These are phyloP conservation scores for Laetiporus sulphureus DNA, from an alignment of 1,284 basidiomycete genomes.

Conservation along the genomic window DNA sequence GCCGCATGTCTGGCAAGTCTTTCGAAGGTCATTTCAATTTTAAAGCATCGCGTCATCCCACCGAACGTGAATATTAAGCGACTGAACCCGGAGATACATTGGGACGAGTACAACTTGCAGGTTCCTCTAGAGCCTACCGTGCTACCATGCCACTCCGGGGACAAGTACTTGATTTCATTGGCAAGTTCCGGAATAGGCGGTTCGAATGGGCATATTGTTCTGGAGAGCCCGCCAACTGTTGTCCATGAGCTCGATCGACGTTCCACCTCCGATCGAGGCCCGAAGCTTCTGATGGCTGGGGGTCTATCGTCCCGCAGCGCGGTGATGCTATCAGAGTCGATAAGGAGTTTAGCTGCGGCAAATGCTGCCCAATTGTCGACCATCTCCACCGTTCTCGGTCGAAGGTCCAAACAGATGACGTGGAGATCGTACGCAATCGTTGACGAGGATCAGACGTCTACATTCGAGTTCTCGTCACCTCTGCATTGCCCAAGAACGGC, in stretches of 20 bases:
- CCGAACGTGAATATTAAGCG: conserved; percentile 32
- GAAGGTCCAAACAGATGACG: conserved; percentile 27
- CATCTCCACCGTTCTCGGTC: conserved; percentile 13
- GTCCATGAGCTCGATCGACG: too few relatives aligned
- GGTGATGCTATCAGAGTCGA: conserved; percentile 8
- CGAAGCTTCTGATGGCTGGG: conserved; percentile 28
- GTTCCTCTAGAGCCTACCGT: conserved; percentile 17
- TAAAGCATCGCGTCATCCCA: conserved; percentile 30
- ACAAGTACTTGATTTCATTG: conserved; percentile 28
- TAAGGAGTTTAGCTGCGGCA: conserved; percentile 23
- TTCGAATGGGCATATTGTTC: conserved; percentile 32
- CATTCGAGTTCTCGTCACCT: conserved; percentile 18
- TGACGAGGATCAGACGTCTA: not conserved
- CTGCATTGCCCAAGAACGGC: conserved; percentile 17
- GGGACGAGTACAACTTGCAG: conserved; percentile 26
- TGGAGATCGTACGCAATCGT: conserved; percentile 25
- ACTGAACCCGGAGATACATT: conserved; percentile 33
- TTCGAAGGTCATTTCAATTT: conserved; percentile 34
- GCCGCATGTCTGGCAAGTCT: conserved; percentile 37
- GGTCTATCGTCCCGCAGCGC: conserved; percentile 29
- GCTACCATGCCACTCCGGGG: conserved; percentile 23
- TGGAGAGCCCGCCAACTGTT: conserved; percentile 30
- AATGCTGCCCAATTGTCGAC: conserved; percentile 5
- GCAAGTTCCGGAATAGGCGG: conserved; percentile 40
- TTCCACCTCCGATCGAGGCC: too few relatives aligned